These are phyloP conservation scores for Condylostoma magnum DNA, from an alignment of 169 alveolate genomes.

Conservation along the genomic window DNA sequence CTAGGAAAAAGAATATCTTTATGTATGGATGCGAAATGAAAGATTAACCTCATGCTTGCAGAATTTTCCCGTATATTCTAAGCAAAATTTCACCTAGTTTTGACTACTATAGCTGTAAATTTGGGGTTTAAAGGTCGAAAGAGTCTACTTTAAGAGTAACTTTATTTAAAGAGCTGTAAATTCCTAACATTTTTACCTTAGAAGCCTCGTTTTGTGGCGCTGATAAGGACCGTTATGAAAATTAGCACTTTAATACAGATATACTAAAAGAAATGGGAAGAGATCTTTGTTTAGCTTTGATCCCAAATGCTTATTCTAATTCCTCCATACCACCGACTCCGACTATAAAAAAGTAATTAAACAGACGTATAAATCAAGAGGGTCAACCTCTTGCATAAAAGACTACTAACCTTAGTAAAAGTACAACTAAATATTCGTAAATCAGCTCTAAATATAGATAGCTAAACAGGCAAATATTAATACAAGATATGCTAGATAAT, in stretches of 20 bases:
- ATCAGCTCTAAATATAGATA: no score
- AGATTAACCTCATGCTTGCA: constrained; percentile 37
- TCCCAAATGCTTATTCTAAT: no score
- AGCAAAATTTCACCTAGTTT: constrained; percentile 44
- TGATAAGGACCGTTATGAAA: constrained; percentile 27
- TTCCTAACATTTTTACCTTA: constrained; percentile 47
- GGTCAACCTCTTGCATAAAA: no score
- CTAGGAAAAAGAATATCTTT: constrained; percentile 58
- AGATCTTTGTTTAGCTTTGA: constrained; percentile 38
- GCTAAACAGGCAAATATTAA: no score
- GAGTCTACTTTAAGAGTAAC: constrained; percentile 70
- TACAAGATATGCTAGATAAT: no score
- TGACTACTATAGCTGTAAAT: constrained; percentile 38
- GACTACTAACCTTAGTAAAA: no score
- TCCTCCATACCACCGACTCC: no score
- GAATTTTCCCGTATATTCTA: constrained; percentile 56
- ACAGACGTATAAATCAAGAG: no score
- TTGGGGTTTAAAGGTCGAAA: constrained; percentile 51
- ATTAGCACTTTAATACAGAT: constrained; percentile 40
- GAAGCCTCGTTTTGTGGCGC: constrained; percentile 70
- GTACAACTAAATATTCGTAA: no score
- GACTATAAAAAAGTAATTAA: no score
- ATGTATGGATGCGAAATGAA: constrained; percentile 51
- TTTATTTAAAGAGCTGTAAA: constrained; percentile 49
- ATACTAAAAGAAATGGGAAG: constrained; percentile 53